These are phyloP conservation scores for Guyanaporus albipodus DNA, from an alignment of 768 basidiomycete species.

Conservation along the genomic window DNA sequence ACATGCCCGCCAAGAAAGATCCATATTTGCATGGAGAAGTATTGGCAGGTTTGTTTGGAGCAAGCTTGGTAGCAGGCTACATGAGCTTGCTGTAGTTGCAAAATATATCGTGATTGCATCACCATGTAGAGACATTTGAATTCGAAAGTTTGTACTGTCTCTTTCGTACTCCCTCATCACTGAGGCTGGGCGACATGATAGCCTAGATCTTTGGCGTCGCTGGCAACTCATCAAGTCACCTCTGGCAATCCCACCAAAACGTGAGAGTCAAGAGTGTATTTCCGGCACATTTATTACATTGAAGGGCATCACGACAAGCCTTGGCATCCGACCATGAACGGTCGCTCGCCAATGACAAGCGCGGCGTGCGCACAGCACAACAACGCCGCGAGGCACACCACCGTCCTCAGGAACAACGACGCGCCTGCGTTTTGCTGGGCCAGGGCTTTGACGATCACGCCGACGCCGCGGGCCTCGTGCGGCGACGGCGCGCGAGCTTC, in stretches of 20 bases:
- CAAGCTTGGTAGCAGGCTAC: constrained; percentile 35
- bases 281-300: too few species aligned
- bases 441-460: constrained; percentile 17
- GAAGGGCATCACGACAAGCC: too few species aligned
- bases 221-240: too few species aligned
- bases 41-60: constrained; percentile 5
- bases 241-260: too few species aligned
- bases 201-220: too few species aligned
- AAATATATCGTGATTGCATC: constrained; percentile 3
- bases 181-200: too few species aligned
- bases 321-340: background rate
- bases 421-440: constrained; percentile 12
- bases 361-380: constrained; percentile 4
- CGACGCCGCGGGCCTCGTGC: constrained; percentile 15
- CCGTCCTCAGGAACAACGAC: constrained; percentile 8
- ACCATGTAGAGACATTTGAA: background rate
- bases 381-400: background rate
- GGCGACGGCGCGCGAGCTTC: too few species aligned
- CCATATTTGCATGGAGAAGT: background rate
- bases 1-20: background rate
- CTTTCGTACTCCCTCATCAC: too few species aligned
- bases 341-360: constrained; percentile 1
- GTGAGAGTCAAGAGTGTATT: too few species aligned
- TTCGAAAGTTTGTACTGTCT: constrained; percentile 5
- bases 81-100: constrained; percentile 12